These are phyloP conservation scores for Lepiota subincarnata DNA, from an alignment of 768 basidiomycete species.

Conservation along the genomic window DNA sequence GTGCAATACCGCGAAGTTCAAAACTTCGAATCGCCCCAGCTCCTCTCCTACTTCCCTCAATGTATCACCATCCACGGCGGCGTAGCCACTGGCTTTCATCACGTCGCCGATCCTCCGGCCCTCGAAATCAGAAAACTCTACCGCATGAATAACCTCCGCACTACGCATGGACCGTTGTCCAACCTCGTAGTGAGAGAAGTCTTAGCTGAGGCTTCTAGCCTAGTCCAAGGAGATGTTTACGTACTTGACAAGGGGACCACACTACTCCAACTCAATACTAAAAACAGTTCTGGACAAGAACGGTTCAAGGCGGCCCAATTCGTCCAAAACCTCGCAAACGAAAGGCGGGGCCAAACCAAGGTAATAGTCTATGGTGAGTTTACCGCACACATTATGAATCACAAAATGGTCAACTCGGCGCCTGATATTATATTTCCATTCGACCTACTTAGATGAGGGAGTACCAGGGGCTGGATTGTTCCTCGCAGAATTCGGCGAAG, in stretches of 20 bases:
- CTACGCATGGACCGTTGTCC: constrained; percentile 16
- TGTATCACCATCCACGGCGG: constrained; percentile 28
- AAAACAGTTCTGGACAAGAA: constrained; percentile 49
- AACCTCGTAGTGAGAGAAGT: constrained; percentile 49
- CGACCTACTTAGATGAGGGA: constrained; percentile 42
- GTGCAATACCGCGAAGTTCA: constrained; percentile 64
- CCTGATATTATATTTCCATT: neutral
- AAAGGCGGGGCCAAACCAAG: constrained; percentile 37
- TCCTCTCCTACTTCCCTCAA: constrained; percentile 29
- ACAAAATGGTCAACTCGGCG: neutral
- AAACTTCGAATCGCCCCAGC: constrained; percentile 47
- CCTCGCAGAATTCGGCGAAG: constrained; percentile 42
- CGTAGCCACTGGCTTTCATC: constrained; percentile 29
- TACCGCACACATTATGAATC: neutral
- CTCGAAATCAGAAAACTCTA: constrained; percentile 46
- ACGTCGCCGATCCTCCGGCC: constrained; percentile 25
- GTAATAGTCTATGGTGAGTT: constrained; percentile 46
- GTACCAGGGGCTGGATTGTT: constrained; percentile 42
- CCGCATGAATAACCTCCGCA: constrained; percentile 36
- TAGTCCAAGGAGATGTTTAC: constrained; percentile 54
- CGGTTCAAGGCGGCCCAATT: constrained; percentile 62
- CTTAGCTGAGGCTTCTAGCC: constrained; percentile 36
- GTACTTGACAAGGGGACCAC: constrained; percentile 53
- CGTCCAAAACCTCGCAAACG: constrained; percentile 39
- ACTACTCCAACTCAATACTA: constrained; percentile 56